Evolutionary conservation across 257 asterid species (phyloP).

Genomic region (Eustoma russellianum): DNA sequence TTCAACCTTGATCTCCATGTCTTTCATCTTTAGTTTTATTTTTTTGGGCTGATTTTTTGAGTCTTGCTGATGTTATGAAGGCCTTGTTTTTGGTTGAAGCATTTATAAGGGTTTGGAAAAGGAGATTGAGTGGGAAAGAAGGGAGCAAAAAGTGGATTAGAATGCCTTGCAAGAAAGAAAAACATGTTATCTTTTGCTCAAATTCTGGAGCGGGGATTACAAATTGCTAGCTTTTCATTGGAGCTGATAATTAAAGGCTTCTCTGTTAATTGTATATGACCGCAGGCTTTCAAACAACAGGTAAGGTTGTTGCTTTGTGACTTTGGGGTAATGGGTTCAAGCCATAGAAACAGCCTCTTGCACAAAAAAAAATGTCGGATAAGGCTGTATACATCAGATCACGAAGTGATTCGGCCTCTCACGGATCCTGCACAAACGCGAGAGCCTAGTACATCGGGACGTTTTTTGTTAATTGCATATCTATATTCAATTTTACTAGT

Average conservation of each 20-base stretch:
- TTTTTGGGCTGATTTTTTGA: neutral
- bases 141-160: slow-evolving; percentile 15
- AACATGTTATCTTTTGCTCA: slow-evolving; percentile 12
- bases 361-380: no score
- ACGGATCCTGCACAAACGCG: no score
- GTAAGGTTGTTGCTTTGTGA: no score
- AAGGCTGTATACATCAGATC: no score
- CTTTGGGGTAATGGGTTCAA: no score
- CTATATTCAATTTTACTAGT: no score
- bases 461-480: no score
- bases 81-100: slow-evolving; percentile 2
- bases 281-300: no score
- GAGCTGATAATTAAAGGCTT: neutral
- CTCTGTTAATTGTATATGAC: neutral
- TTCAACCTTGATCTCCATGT: slow-evolving; percentile 52
- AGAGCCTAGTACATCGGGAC: no score
- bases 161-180: slow-evolving; percentile 54
- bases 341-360: no score
- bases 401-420: no score
- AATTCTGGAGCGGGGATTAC: slow-evolving; percentile 9
- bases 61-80: neutral
- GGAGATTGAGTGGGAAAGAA: slow-evolving; percentile 30
- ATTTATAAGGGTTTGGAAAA: slow-evolving; percentile 21
- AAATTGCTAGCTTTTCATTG: slow-evolving; percentile 5
- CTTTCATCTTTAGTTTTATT: neutral